A percentile compares a stretch with the other conserved stretches of the same genome.
Conservation (phyloP, 1,284 basidiomycete species). For the Moesziomyces globuligerus region DNA sequence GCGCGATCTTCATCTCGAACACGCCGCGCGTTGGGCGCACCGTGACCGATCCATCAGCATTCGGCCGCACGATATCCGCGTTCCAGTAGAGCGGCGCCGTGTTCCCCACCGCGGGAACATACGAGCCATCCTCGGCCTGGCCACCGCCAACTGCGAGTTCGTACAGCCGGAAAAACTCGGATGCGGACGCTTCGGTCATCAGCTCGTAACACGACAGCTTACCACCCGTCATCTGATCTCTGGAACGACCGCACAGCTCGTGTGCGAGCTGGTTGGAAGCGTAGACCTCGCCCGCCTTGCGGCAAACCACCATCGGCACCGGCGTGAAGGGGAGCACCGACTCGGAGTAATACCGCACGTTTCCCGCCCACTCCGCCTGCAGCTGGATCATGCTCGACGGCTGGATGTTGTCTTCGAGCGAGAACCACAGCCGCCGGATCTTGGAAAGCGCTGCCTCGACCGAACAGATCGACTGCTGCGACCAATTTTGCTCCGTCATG, state of each 20-base stretch:
- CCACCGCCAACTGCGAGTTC: slow-evolving; percentile 33
- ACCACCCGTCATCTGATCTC: slow-evolving; percentile 37
- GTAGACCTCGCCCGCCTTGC: slow-evolving; percentile 51
- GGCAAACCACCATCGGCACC: slow-evolving; percentile 45
- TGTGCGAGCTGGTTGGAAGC: slow-evolving; percentile 40
- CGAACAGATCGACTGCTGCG: slow-evolving; percentile 38
- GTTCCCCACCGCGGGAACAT: slow-evolving; percentile 18
- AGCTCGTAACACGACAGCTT: slow-evolving; percentile 44
- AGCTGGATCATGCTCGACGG: slow-evolving; percentile 48
- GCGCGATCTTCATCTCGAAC: slow-evolving; percentile 55
- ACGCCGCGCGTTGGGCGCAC: slow-evolving; percentile 30
- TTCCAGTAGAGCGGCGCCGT: slow-evolving; percentile 44
- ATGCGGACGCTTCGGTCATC: slow-evolving; percentile 48
- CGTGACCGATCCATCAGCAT: slow-evolving; percentile 5
- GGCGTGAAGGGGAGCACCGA: slow-evolving; percentile 46
- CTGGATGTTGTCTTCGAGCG: slow-evolving; percentile 50
- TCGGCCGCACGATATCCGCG: slow-evolving; percentile 35
- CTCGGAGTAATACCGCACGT: slow-evolving; percentile 43
- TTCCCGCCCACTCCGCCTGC: slow-evolving; percentile 51
- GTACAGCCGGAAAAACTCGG: slow-evolving; percentile 45
- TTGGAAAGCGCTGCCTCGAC: slow-evolving; percentile 45
- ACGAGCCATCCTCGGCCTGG: slow-evolving; percentile 27
- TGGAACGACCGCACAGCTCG: slow-evolving; percentile 24
- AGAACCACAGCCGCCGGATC: slow-evolving; percentile 47
- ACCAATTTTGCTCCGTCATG: slow-evolving; percentile 49